Conservation (phyloP, 2,329 filamentous ascomycete species). For the Phialocephala sp. region DNA sequence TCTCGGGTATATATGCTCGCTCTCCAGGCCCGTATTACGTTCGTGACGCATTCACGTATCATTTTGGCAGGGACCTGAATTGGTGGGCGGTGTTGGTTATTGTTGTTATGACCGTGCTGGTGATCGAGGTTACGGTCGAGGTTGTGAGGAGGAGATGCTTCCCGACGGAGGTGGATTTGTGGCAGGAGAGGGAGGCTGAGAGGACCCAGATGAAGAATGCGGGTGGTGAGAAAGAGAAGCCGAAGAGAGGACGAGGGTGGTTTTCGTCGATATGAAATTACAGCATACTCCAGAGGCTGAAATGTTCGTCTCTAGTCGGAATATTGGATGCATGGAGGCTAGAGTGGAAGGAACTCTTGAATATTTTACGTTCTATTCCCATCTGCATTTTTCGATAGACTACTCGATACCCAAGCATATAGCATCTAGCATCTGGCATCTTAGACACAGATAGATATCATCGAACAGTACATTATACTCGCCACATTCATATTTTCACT, state of each 20-base stretch:
- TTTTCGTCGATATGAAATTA: not conserved
- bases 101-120: conserved; percentile 63
- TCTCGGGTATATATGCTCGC: conserved; percentile 62
- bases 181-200: conserved; percentile 74
- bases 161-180: conserved; percentile 78
- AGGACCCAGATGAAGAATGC: conserved; percentile 13
- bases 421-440: not conserved
- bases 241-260: not conserved
- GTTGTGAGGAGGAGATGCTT: conserved; percentile 70
- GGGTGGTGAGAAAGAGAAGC: conserved; percentile 12
- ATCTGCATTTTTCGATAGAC: not conserved
- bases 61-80: conserved; percentile 70
- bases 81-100: conserved; percentile 81
- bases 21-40: conserved; percentile 69
- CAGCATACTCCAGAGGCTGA: too few relatives aligned
- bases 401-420: not conserved
- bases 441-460: not conserved
- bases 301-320: too few relatives aligned
- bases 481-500: not conserved
- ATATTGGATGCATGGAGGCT: not conserved
- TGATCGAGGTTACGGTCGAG: conserved; percentile 72
- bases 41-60: conserved; percentile 66
- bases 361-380: not conserved
- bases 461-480: not conserved
- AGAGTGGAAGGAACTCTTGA: not conserved